Evolutionary conservation across 768 basidiomycete genomes (phyloP), one percentile per base, ranked within the genome.

Genomic region (Auricularia sp.): DNA sequence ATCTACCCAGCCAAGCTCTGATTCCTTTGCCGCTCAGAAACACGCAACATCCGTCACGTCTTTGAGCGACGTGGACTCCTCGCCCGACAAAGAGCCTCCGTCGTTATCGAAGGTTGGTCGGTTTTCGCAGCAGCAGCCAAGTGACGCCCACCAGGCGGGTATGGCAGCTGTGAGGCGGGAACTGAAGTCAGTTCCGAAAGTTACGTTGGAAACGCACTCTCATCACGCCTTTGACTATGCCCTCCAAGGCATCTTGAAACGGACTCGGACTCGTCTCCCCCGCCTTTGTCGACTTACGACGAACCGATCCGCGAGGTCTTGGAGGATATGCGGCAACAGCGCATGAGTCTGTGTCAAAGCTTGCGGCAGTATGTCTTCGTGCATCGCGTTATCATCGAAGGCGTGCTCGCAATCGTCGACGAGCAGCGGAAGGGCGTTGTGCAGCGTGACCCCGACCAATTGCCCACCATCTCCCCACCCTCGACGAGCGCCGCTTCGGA

Each of bases 331-430:
- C 83, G 96, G 56, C 88, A 95, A 74, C 95, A 98, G 76, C 81
- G 96, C 63, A 98, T 98, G 96, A 94, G 92, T 71, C 76, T 97
- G 67, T 96, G 95, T 72, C 95, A 96, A 79, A 96, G 90, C 74
- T 77, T 95, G 71, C 79, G 94, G 65, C 96, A 98, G 77, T 98
- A 95, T 71, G 88, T 95, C 21, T 98, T 95, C 75, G 90, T 94
- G 44, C 92, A 97, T 73, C 85, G 88, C 36, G 92, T 87, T 18
- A 80, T 94, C 65, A 82, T 94, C 65, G 90, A 92, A 74, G 92
- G 92, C 6, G 83, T 88, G 16, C 74, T 94, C 75, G 80, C 83
- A 81, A 78, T 93, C 18, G 80, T 88, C 58, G 91, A 92, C 68
- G 88, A 92, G 73, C 85, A 88, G 75, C 79, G 77, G 65, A 79